These are phyloP conservation scores for Pyrus pyrifolia DNA, from an alignment of 306 rosid genomes.

Conservation along the genomic window DNA sequence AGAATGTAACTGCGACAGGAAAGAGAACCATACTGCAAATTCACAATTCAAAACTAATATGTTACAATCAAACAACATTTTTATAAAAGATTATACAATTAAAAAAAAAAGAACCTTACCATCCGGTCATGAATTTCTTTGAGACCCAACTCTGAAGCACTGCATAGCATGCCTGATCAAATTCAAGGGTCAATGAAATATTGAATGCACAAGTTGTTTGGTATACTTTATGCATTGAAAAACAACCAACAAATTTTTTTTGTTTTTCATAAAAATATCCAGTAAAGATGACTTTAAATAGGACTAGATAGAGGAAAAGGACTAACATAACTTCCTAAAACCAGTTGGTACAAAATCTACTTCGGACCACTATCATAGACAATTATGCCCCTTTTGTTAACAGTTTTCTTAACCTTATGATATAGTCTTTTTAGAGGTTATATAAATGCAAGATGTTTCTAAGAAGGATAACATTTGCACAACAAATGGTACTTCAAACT, in stretches of 20 bases:
- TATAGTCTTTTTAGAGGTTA: not conserved
- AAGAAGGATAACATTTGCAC: not conserved
- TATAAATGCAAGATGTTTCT: not conserved
- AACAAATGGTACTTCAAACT: not conserved
- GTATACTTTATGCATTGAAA: not conserved
- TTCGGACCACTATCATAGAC: not conserved
- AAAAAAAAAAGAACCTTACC: constrained; percentile 17
- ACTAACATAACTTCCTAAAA: not conserved
- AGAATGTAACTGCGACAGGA: constrained; percentile 46
- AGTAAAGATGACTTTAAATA: not conserved
- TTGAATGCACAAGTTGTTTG: not conserved
- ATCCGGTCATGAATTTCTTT: constrained; percentile 50
- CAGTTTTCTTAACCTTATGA: not conserved
- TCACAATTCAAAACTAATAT: not conserved
- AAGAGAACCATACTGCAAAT: constrained; percentile 44
- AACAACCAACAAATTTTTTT: not conserved
- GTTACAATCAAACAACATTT: not conserved
- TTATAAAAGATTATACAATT: not conserved
- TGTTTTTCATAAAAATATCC: not conserved
- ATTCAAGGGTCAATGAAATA: not conserved
- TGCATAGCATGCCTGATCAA: constrained; percentile 45
- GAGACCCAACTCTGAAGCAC: constrained; percentile 51
- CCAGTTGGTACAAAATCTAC: not conserved
- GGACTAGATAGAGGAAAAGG: not conserved
- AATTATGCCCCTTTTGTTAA: not conserved